Base-by-base conservation (phyloP, 2,329 filamentous ascomycete species). In the Pyricularia sp. region DNA sequence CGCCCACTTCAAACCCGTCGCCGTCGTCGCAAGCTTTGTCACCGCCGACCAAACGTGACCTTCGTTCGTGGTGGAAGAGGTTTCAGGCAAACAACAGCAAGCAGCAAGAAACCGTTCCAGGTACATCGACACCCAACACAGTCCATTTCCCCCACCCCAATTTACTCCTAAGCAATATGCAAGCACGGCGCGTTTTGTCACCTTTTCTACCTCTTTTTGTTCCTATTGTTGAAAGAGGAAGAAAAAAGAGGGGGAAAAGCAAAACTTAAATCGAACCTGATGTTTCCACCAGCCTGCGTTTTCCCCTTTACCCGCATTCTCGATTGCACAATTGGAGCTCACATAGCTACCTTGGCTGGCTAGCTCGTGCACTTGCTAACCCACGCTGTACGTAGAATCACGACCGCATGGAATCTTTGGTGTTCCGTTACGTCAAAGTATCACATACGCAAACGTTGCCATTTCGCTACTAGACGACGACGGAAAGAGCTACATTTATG, bases 1-100 rank as follows among this genome's bases (percentile, higher is more conserved):
- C 70, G 26, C n/a, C n/a, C n/a, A 23, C 66, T 36, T 72, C 74
- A 68, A 68, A n/a, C 10, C 26, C 59, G 10, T 59, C 65, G 7
- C 30, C 63, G 26, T 74, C 73, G 72, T 74, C 73, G 72, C 79
- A 81, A 79, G 75, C 84, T 77, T 77, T 85, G 77, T 93, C 92
- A 61, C 92, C 92, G 69, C 92, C 92, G 33, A 92, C 89, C 73
- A 96, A 91, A 82, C 89, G 92, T 78, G 93, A 97, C 78, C 84
- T 98, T 74, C 91, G 93, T 74, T 96, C 92, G 70, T 99, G 95
- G 95, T 98, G 95, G 95, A 97, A 93, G 80, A 89, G 90, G 75
- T 98, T 99, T 82, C 95, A 95, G 81, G 68, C 83, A 85, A 64
- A 80, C 83, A 55, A 25, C 58, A 23, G 17, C 59, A 87, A 84